Evolutionary conservation across 129 eudicot species (phyloP).

Genomic region (Lonicera japonica): DNA sequence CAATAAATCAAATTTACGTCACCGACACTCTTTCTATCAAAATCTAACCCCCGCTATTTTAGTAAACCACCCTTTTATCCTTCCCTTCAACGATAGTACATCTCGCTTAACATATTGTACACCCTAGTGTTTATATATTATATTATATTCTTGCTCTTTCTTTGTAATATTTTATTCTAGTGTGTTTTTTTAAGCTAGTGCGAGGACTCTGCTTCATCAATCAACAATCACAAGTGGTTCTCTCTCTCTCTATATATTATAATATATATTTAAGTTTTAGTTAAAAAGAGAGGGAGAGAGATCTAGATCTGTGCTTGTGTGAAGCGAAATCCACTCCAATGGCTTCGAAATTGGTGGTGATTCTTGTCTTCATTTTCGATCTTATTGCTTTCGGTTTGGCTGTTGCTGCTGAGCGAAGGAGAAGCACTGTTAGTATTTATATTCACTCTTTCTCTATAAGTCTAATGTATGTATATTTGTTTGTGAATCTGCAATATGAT

Average conservation of each 20-base stretch:
- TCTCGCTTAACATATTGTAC: neutral
- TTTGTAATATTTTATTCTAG: neutral
- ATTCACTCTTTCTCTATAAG: neutral
- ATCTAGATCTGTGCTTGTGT: neutral
- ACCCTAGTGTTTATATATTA: too few relatives aligned
- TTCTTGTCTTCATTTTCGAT: conserved; percentile 38
- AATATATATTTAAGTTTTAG: neutral
- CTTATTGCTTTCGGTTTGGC: conserved; percentile 71
- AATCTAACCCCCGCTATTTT: too few relatives aligned
- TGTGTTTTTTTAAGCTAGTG: conserved; percentile 5
- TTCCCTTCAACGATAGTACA: neutral
- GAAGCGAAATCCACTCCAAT: conserved; percentile 18
- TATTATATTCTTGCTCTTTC: neutral
- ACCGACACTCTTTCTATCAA: too few relatives aligned
- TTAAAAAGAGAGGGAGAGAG: conserved; percentile 4
- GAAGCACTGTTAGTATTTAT: conserved; percentile 57
- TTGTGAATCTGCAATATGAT: too few relatives aligned
- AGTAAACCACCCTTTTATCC: neutral
- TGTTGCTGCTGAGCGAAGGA: conserved; percentile 72
- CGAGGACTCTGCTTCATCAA: neutral
- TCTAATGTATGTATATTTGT: neutral
- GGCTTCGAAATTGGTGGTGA: conserved; percentile 57
- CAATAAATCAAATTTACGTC: too few relatives aligned
- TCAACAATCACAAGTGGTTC: neutral
- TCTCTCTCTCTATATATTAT: too few relatives aligned